These are phyloP conservation scores for Erythrophleum fordii DNA, from an alignment of 306 rosid genomes.

Conservation along the genomic window DNA sequence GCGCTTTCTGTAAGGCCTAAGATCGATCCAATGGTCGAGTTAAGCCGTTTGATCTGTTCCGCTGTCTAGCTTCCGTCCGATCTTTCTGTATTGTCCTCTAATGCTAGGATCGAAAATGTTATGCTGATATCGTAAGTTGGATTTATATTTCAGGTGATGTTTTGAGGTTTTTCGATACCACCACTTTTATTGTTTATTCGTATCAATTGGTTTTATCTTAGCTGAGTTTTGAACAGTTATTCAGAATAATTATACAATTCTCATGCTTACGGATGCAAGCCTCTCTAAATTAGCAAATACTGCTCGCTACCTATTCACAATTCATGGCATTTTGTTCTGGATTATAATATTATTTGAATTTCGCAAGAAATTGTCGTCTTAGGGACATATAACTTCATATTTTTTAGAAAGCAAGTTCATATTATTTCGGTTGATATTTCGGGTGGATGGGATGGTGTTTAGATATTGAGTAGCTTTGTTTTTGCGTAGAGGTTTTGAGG, in stretches of 20 bases:
- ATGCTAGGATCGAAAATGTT: not conserved
- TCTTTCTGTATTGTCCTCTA: not conserved
- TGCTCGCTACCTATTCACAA: not conserved
- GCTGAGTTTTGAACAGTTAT: not conserved
- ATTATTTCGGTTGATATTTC: not conserved
- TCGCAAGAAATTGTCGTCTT: slow-evolving; percentile 3
- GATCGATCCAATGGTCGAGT: not conserved
- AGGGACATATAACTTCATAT: not conserved
- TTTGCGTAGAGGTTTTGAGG: not conserved
- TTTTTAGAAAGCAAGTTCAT: not conserved
- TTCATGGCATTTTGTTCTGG: not conserved
- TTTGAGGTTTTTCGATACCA: not conserved
- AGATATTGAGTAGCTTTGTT: not conserved
- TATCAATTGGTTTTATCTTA: not conserved
- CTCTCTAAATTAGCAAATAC: not conserved
- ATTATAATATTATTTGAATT: not conserved
- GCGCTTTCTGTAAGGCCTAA: not conserved
- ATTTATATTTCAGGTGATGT: slow-evolving; percentile 29
- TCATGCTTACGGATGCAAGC: not conserved
- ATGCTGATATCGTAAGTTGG: not conserved
- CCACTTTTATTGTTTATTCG: not conserved
- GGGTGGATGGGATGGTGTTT: not conserved
- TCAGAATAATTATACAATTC: not conserved
- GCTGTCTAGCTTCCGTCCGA: not conserved
- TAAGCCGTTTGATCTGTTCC: not conserved